These are phyloP conservation scores for Candida albicans DNA, from an alignment of 1,139 yeast genomes.

Conservation along the genomic window DNA sequence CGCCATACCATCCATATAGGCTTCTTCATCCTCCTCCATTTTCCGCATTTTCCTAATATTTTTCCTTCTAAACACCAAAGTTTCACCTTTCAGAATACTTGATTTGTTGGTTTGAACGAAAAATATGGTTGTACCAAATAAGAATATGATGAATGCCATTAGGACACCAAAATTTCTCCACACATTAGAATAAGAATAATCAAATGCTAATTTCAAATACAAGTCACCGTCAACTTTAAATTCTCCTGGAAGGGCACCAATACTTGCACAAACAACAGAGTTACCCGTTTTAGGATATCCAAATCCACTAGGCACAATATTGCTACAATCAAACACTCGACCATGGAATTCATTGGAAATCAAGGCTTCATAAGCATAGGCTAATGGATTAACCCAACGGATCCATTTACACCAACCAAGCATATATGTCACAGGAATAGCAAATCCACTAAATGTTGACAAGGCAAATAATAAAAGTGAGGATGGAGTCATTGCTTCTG, in stretches of 20 bases:
- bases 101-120: conserved; percentile 70
- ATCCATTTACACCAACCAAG: conserved; percentile 68
- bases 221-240: conserved; percentile 55
- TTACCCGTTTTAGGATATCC: conserved; percentile 30
- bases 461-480: conserved; percentile 54
- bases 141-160: conserved; percentile 54
- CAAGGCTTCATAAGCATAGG: conserved; percentile 55
- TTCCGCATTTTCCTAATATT: conserved; percentile 8
- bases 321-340: conserved; percentile 47
- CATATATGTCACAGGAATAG: conserved; percentile 56
- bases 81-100: conserved; percentile 81
- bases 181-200: conserved; percentile 56
- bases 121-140: conserved; percentile 53
- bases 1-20: conserved; percentile 12
- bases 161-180: conserved; percentile 87
- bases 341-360: conserved; percentile 57
- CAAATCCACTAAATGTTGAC: conserved; percentile 60
- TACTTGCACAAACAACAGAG: conserved; percentile 55
- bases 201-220: conserved; percentile 48
- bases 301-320: conserved; percentile 50
- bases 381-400: conserved; percentile 56
- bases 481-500: conserved; percentile 65
- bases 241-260: conserved; percentile 64
- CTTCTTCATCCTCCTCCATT: conserved; percentile 10
- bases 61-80: conserved; percentile 52